These are phyloP conservation scores for Penicillium lagena DNA, from an alignment of 495 filamentous ascomycete genomes.

Conservation along the genomic window DNA sequence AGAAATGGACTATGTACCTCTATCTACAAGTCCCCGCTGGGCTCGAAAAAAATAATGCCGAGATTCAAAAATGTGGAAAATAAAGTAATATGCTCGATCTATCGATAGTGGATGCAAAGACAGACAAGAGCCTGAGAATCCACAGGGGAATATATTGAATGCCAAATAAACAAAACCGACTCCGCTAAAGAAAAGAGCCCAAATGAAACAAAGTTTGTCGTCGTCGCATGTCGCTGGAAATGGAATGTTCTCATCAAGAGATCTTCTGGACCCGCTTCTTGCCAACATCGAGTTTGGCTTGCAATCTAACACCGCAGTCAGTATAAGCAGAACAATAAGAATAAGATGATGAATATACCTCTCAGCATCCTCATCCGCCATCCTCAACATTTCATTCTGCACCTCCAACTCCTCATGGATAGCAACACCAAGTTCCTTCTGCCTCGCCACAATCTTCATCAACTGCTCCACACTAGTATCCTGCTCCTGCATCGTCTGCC, in stretches of 20 bases:
- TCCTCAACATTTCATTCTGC: constrained; percentile 74
- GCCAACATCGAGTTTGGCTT: constrained; percentile 72
- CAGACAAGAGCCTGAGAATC: too few species aligned
- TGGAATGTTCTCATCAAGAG: constrained; percentile 29
- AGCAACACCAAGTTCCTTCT: constrained; percentile 78
- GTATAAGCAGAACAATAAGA: not conserved
- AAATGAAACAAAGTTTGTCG: too few species aligned
- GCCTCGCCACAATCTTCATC: constrained; percentile 65
- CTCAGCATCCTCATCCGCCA: constrained; percentile 71
- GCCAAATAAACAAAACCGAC: too few species aligned
- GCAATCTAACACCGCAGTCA: constrained; percentile 41
- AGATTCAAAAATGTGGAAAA: too few species aligned
- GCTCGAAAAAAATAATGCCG: too few species aligned
- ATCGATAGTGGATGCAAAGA: too few species aligned
- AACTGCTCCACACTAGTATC: constrained; percentile 74
- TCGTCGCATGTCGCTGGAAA: too few species aligned
- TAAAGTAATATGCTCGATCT: too few species aligned
- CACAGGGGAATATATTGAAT: too few species aligned
- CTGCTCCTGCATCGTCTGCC: constrained; percentile 78
- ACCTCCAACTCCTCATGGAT: constrained; percentile 81
- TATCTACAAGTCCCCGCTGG: too few species aligned
- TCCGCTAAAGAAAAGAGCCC: too few species aligned
- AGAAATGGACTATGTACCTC: too few species aligned
- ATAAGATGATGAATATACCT: constrained; percentile 29
- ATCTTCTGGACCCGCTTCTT: constrained; percentile 79